These are phyloP conservation scores for Aurifilum marmelostoma DNA, from an alignment of 2,329 filamentous ascomycete genomes.

Conservation along the genomic window DNA sequence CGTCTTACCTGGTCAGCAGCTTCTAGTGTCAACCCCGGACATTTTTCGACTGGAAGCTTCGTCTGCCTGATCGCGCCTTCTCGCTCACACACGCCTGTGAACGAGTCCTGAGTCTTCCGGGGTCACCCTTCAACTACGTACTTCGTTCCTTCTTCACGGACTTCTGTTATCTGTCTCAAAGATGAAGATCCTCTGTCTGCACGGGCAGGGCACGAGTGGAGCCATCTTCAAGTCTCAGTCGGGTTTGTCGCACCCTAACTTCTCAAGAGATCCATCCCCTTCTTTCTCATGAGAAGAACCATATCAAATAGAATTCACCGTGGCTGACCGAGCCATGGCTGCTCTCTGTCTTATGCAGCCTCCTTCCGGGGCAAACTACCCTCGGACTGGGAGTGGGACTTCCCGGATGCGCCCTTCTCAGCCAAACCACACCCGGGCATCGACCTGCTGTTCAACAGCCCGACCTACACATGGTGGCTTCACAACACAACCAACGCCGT, in stretches of 20 bases:
- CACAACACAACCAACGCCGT: slow-evolving; percentile 37
- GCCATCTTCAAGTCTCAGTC: slow-evolving; percentile 43
- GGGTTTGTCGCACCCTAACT: slow-evolving; percentile 33
- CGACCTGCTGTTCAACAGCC: slow-evolving; percentile 38
- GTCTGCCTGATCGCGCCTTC: background rate
- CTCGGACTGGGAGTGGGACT: slow-evolving; percentile 38
- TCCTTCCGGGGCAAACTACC: slow-evolving; percentile 42
- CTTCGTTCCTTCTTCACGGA: no score
- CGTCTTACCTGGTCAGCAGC: background rate
- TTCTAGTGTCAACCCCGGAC: background rate
- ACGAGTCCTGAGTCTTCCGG: background rate
- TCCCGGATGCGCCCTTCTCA: slow-evolving; percentile 40
- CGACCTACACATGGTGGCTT: slow-evolving; percentile 39
- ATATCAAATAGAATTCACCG: background rate
- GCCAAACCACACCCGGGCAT: slow-evolving; percentile 39
- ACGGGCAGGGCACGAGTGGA: slow-evolving; percentile 43
- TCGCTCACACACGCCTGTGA: background rate
- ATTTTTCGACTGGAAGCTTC: background rate
- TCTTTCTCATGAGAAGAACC: background rate
- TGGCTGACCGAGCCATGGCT: slow-evolving; percentile 7
- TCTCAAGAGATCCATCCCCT: background rate
- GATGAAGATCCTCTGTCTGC: slow-evolving; percentile 43
- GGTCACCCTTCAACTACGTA: background rate
- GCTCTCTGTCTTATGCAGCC: slow-evolving; percentile 30
- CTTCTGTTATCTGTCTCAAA: background rate